Base-by-base conservation (phyloP, 2,329 filamentous ascomycete species). In the Peltaster fructicola region DNA sequence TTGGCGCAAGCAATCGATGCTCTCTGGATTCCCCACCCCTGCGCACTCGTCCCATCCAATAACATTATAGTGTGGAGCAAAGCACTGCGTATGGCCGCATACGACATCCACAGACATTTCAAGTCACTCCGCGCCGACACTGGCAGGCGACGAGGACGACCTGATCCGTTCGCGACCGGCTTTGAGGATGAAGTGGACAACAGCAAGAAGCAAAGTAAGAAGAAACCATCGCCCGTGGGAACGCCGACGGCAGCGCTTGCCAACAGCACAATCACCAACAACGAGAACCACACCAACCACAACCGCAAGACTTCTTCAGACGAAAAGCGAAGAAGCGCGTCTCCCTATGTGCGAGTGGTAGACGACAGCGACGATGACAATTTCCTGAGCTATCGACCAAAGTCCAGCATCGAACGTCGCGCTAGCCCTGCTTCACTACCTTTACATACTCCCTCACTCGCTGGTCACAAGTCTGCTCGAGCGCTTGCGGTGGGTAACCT, bases 171-270 rank as follows among this genome's bases (percentile, higher is more conserved):
- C 24, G 42, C 41, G 10, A 41, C 41, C 12, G 39, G 41, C 33
- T 46, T 46, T 32, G 42, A 45, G 31, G 42, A 45, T 41, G 42
- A 45, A 31, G 38, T 36, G 24, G 40, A 43, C 25, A 37, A 39
- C 28, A 32, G 40, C 20, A n/a, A n/a, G n/a, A n/a, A n/a, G n/a
- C n/a, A n/a, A n/a, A n/a, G n/a, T n/a, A n/a, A 29, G 29, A 21
- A 28, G 22, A 27, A 35, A 35, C 28, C 30, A 35, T 26, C 36
- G 36, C 33, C 33, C 36, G 26, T 32, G 28, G 24, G 30, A 24
- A 38, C 33, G 27, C 30, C 27, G 17, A 22, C 24, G 20, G 23
- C 31, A 9, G 29, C 25, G 10, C 29, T 31, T n/a, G 18, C 27
- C 22, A 24, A 33, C 17, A 32, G 22, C 25, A 34, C 20, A 29